Conservation (phyloP, 1,284 basidiomycete species). For the Mycena sp. region DNA sequence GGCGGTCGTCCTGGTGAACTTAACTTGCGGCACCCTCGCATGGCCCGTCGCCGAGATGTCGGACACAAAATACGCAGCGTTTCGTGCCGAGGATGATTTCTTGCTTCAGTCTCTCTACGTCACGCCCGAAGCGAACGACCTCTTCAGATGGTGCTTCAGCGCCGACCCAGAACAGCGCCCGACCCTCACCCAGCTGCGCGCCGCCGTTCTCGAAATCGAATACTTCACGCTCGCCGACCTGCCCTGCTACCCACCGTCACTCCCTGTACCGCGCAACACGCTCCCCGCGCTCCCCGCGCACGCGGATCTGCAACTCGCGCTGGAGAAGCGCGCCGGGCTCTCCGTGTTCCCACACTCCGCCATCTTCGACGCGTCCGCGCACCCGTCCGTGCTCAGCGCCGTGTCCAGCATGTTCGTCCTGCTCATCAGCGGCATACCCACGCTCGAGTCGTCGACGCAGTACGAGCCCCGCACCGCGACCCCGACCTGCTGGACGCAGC, state of each 20-base stretch:
- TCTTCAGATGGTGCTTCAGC: constrained; percentile 12
- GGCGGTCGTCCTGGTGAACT: constrained; percentile 4
- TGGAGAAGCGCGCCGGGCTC: background rate
- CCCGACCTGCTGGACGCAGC: background rate
- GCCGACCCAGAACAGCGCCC: constrained; percentile 1
- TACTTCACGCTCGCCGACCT: background rate
- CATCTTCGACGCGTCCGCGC: too few relatives aligned
- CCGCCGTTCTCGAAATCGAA: background rate
- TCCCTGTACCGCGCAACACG: background rate
- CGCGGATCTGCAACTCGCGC: background rate
- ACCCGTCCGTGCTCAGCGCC: too few relatives aligned
- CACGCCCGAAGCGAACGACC: background rate
- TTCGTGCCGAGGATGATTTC: constrained; percentile 2
- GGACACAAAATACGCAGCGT: constrained; percentile 10
- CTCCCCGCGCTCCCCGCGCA: background rate
- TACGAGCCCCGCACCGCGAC: background rate
- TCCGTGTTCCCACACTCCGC: background rate
- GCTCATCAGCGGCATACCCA: background rate
- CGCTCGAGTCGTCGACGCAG: background rate
- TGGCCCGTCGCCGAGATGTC: background rate
- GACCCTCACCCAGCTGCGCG: background rate
- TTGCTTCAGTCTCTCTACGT: background rate
- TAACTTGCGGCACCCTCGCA: constrained; percentile 2
- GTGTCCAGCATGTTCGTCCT: too few relatives aligned
- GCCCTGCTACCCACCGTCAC: background rate